phyloP scores from a whole-genome alignment of 2,329 filamentous ascomycete species.

The Trichoderma pleuroti region DNA sequence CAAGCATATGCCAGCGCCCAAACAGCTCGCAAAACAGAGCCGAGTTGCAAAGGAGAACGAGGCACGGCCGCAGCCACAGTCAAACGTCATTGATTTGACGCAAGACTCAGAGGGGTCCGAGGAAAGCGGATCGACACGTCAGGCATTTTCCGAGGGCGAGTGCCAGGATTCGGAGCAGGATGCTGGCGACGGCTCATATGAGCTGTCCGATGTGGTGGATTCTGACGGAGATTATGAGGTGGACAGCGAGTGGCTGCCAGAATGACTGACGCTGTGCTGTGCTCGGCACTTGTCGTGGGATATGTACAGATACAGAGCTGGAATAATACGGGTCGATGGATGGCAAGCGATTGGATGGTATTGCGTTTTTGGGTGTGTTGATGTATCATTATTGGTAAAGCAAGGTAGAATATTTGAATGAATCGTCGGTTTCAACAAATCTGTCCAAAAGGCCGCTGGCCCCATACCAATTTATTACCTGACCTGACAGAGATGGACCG shows the following conservation, averaged over 20 bases:
- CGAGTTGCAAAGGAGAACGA: background rate
- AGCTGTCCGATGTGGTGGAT: constrained; percentile 12
- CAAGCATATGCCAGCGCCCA: background rate
- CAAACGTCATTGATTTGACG: constrained; percentile 13
- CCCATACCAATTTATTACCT: background rate
- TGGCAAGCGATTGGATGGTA: background rate
- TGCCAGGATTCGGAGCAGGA: background rate
- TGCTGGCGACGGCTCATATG: constrained; percentile 8
- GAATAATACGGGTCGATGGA: background rate
- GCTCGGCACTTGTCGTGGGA: background rate
- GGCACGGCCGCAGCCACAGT: background rate
- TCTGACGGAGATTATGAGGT: constrained; percentile 7
- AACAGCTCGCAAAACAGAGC: background rate
- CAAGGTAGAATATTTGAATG: background rate
- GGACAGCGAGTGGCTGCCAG: constrained; percentile 13
- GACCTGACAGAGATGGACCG: background rate
- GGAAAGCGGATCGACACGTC: background rate
- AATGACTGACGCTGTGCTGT: background rate
- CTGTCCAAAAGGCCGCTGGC: background rate
- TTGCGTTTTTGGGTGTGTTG: background rate
- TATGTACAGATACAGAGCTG: background rate
- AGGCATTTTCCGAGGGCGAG: background rate
- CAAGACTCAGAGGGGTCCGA: background rate
- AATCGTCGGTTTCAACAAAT: background rate
- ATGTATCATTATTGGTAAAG: background rate